Evolutionary conservation across 2,329 filamentous ascomycete species (phyloP).

Genomic region (Pezicula carpinea): DNA sequence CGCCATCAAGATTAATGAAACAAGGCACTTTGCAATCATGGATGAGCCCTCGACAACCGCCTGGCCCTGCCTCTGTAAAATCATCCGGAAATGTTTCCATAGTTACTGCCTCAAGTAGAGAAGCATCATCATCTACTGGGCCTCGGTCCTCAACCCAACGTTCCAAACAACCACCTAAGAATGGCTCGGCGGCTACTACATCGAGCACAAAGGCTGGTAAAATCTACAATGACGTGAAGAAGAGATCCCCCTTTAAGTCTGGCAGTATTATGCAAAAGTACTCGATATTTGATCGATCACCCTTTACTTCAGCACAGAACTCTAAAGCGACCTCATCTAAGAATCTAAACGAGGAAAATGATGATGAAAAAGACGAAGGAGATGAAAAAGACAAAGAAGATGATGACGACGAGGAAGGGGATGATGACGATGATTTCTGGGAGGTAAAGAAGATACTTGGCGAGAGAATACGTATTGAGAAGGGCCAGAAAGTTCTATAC

Average conservation of each 20-base stretch:
- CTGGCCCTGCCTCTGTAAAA: neutral
- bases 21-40: neutral
- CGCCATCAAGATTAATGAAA: neutral
- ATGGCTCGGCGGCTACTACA: slow-evolving; percentile 5
- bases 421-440: slow-evolving; percentile 10
- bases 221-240: slow-evolving; percentile 8
- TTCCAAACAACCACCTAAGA: neutral
- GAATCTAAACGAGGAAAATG: neutral
- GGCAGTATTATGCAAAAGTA: neutral
- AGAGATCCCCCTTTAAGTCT: slow-evolving; percentile 1
- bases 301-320: neutral
- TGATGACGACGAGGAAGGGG: slow-evolving; percentile 2
- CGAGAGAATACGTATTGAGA: slow-evolving; percentile 8
- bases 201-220: slow-evolving; percentile 13
- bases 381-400: slow-evolving; percentile 5
- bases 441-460: slow-evolving; percentile 19
- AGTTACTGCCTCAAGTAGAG: slow-evolving; percentile 12
- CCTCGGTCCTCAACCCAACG: neutral
- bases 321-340: neutral
- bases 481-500: slow-evolving; percentile 8
- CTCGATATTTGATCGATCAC: neutral
- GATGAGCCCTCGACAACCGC: neutral
- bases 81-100: slow-evolving; percentile 2
- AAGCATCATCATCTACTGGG: neutral
- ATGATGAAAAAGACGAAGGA: neutral